A percentile compares a stretch with the other conserved stretches of the same genome.
phyloP scores from a whole-genome alignment of 2,329 filamentous ascomycete species.

The Penicillium sp. region DNA sequence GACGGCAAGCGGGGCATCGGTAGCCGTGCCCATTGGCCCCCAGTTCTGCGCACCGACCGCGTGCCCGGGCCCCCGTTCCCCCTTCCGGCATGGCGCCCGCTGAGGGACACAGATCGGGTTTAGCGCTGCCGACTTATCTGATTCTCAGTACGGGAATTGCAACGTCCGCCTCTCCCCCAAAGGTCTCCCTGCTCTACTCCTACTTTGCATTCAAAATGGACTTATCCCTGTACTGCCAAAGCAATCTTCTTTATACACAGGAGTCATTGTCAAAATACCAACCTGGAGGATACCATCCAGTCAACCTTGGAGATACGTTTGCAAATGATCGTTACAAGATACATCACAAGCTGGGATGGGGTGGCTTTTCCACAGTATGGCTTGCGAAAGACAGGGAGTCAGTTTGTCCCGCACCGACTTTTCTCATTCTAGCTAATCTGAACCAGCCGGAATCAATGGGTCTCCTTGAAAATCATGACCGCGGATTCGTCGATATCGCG shows the following conservation, averaged over 20 bases:
- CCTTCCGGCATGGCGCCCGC: no score
- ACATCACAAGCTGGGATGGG: constrained; percentile 46
- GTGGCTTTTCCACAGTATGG: constrained; percentile 48
- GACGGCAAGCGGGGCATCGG: no score
- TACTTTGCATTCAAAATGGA: neutral
- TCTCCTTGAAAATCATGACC: constrained; percentile 35
- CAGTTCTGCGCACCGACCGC: no score
- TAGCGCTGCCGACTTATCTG: no score
- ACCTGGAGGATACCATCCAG: constrained; percentile 43
- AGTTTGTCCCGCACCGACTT: constrained; percentile 7
- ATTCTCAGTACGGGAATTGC: no score
- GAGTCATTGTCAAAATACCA: neutral
- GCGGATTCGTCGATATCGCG: constrained; percentile 20
- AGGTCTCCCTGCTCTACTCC: neutral
- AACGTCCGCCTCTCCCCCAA: neutral
- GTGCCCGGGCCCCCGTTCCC: no score
- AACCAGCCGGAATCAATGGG: constrained; percentile 22
- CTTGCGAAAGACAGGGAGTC: constrained; percentile 37
- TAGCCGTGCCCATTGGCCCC: no score
- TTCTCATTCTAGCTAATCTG: constrained; percentile 15
- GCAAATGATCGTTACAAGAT: constrained; percentile 43
- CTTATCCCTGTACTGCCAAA: neutral
- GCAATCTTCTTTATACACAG: neutral
- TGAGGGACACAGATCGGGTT: no score
- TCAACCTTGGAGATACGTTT: constrained; percentile 44